These are phyloP conservation scores for Tuber aestivum DNA, from an alignment of 495 filamentous ascomycete species.

Conservation along the genomic window DNA sequence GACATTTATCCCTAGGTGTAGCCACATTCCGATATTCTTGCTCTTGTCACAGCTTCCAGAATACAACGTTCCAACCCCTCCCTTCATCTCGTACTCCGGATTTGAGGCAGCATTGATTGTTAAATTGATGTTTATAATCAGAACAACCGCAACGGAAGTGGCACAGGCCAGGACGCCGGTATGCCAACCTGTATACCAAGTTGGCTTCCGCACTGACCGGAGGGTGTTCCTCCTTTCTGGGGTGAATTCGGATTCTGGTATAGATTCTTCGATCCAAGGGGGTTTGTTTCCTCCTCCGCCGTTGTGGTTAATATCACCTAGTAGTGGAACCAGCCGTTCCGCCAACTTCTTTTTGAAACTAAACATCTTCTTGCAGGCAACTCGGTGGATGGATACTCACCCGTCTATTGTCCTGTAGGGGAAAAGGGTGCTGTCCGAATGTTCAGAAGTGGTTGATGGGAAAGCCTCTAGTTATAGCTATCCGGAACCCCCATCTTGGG, in stretches of 20 bases:
- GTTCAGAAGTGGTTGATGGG: not conserved
- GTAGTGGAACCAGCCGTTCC: not conserved
- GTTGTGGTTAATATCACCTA: not conserved
- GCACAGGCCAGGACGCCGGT: not conserved
- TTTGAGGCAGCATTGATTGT: not conserved
- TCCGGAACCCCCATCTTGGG: not conserved
- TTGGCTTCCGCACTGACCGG: not conserved
- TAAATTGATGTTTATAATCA: constrained; percentile 4
- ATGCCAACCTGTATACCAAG: not conserved
- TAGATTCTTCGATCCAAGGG: not conserved
- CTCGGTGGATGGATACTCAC: too few relatives aligned
- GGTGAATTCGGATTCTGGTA: not conserved
- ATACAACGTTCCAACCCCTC: not conserved
- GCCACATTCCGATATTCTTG: not conserved
- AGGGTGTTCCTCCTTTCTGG: not conserved
- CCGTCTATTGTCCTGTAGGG: not conserved
- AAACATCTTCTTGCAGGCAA: too few relatives aligned
- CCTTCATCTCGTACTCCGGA: not conserved
- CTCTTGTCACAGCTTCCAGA: constrained; percentile 4
- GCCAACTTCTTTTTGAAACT: not conserved
- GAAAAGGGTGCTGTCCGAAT: not conserved
- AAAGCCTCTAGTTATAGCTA: not conserved
- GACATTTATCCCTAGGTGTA: constrained; percentile 4
- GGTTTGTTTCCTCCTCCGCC: not conserved
- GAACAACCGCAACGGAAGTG: not conserved